Conservation (phyloP, 1,284 basidiomycete genomes). For the Porodaedalea pini region DNA sequence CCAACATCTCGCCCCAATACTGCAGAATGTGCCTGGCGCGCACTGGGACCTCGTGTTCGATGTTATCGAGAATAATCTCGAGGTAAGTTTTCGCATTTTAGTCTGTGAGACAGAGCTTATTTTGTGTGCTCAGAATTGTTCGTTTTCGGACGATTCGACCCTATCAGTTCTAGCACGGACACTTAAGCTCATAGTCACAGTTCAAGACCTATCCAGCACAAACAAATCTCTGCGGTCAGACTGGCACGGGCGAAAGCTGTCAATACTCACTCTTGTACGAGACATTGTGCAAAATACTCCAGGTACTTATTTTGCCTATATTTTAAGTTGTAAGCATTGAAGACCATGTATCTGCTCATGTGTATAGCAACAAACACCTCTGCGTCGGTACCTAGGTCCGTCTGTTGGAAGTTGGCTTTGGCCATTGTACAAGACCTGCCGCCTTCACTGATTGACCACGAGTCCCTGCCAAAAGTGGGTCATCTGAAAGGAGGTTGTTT, state of each 20-base stretch:
- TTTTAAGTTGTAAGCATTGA: no score
- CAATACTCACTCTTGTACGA: slow-evolving; percentile 54
- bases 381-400: slow-evolving; percentile 56
- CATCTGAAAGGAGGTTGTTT: background rate
- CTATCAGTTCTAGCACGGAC: slow-evolving; percentile 68
- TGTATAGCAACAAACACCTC: slow-evolving; percentile 33
- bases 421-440: slow-evolving; percentile 68
- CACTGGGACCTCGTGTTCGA: slow-evolving; percentile 96
- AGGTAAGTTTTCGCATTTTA: slow-evolving; percentile 44
- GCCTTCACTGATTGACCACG: slow-evolving; percentile 56
- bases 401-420: slow-evolving; percentile 65
- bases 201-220: slow-evolving; percentile 68
- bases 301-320: slow-evolving; percentile 38
- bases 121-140: slow-evolving; percentile 45
- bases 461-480: slow-evolving; percentile 58
- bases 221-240: slow-evolving; percentile 72
- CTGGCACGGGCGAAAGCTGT: slow-evolving; percentile 61
- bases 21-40: slow-evolving; percentile 82
- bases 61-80: slow-evolving; percentile 82
- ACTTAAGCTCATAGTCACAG: slow-evolving; percentile 60
- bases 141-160: slow-evolving; percentile 55
- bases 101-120: background rate
- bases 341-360: background rate
- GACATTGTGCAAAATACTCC: slow-evolving; percentile 52
- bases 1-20: slow-evolving; percentile 75